phyloP scores from a whole-genome alignment of 306 rosid genomes.

The Quercus robur region DNA sequence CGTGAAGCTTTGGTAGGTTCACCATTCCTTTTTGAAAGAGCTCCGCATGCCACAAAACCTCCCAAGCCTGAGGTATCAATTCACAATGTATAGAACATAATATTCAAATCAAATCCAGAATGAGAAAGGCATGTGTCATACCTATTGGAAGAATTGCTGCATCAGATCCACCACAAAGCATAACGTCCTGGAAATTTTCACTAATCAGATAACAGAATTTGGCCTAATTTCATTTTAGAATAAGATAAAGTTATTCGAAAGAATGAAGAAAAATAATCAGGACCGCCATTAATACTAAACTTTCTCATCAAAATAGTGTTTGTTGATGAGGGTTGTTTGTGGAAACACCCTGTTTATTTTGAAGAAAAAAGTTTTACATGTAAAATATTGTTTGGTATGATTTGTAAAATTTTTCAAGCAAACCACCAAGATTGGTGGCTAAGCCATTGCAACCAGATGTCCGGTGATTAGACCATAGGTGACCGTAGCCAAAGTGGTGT shows the following conservation, averaged over 20 bases:
- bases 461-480: rapidly evolving
- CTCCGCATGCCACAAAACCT: slow-evolving; percentile 93
- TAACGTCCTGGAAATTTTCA: slow-evolving; percentile 51
- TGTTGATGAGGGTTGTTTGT: too few relatives aligned
- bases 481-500: rapidly evolving
- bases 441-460: too few relatives aligned
- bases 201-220: neutral
- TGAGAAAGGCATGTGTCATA: slow-evolving; percentile 5
- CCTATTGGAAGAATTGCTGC: slow-evolving; percentile 86
- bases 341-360: too few relatives aligned
- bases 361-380: too few relatives aligned
- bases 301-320: too few relatives aligned
- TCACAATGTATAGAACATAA: neutral
- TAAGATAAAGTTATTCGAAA: neutral
- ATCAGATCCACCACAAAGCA: slow-evolving; percentile 98
- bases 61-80: slow-evolving; percentile 67
- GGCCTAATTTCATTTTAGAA: neutral
- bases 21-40: slow-evolving; percentile 75
- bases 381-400: too few relatives aligned
- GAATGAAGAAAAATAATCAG: neutral
- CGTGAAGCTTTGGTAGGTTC: slow-evolving; percentile 95
- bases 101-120: slow-evolving; percentile 3
- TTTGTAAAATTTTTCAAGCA: too few relatives aligned
- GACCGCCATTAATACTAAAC: too few relatives aligned
- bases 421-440: too few relatives aligned